These are phyloP conservation scores for Linum lewisii DNA, from an alignment of 345 rosid species.

Conservation along the genomic window DNA sequence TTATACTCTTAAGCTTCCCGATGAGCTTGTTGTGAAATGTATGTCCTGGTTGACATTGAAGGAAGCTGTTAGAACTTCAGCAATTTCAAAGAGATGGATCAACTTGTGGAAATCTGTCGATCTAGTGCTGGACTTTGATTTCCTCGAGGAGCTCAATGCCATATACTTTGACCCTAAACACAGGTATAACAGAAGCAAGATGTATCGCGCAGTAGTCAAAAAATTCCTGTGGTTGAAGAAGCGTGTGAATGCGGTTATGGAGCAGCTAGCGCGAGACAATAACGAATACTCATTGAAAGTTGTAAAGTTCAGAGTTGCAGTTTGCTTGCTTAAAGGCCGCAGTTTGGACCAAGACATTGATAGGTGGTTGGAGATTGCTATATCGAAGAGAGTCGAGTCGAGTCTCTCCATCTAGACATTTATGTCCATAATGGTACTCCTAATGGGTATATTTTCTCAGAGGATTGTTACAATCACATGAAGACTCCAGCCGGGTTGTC, in stretches of 20 bases:
- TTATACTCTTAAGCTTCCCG: constrained; percentile 5
- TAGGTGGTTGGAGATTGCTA: constrained; percentile 10
- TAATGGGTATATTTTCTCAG: background rate
- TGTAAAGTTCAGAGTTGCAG: background rate
- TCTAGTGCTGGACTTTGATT: constrained; percentile 12
- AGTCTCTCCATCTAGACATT: constrained; percentile 10
- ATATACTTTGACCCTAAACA: background rate
- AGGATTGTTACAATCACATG: constrained; percentile 3
- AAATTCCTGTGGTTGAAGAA: constrained; percentile 7
- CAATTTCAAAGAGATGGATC: constrained; percentile 3
- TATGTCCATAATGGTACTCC: background rate
- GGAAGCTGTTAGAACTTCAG: constrained; percentile 13
- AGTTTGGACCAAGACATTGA: constrained; percentile 5
- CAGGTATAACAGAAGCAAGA: too few species aligned
- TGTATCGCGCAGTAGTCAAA: too few species aligned
- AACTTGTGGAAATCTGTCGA: too few species aligned
- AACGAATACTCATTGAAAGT: constrained; percentile 1
- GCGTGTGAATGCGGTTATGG: constrained; percentile 2
- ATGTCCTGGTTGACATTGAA: constrained; percentile 9
- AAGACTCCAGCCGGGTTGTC: background rate
- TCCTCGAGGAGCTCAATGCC: background rate
- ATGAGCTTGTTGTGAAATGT: constrained; percentile 11
- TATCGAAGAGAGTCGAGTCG: constrained; percentile 10
- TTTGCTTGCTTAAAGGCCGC: background rate
- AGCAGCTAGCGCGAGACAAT: constrained; percentile 4